Percentiles rank a stretch among this genome's conserved stretches.
phyloP scores from a whole-genome alignment of 2,329 filamentous ascomycete genomes.

The Coccinonectria pachysandricola region DNA sequence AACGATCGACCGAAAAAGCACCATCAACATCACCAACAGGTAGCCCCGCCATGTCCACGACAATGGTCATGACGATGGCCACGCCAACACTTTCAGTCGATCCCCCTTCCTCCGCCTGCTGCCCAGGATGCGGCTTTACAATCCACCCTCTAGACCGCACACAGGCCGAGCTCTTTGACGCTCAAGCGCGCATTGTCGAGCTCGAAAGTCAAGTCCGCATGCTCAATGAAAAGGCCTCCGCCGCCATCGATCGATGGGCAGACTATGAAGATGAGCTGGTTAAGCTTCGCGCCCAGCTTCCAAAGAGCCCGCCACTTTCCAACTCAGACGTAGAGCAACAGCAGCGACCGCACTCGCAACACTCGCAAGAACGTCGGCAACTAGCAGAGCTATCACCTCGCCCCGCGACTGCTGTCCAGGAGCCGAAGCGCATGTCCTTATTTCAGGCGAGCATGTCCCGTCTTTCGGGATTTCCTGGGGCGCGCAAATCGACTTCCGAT shows the following conservation, averaged over 20 bases:
- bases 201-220: conserved; percentile 60
- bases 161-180: conserved; percentile 35
- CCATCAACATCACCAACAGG: conserved; percentile 2
- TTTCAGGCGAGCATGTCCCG: conserved; percentile 34
- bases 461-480: conserved; percentile 34
- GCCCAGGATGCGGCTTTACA: conserved; percentile 40
- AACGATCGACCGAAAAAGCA: background rate
- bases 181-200: conserved; percentile 54
- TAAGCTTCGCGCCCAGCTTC: conserved; percentile 38
- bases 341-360: conserved; percentile 15
- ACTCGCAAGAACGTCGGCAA: conserved; percentile 9
- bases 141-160: conserved; percentile 27
- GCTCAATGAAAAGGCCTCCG: conserved; percentile 61
- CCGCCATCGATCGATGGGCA: conserved; percentile 54
- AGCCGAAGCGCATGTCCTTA: conserved; percentile 37
- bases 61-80: conserved; percentile 28
- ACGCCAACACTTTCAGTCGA: conserved; percentile 15
- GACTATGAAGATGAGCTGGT: conserved; percentile 74
- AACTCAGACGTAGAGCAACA: conserved; percentile 4
- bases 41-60: conserved; percentile 15
- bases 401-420: conserved; percentile 16
- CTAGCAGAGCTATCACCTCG: no score
- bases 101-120: conserved; percentile 27
- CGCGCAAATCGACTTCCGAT: conserved; percentile 35
- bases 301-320: conserved; percentile 7